Percentiles rank a stretch among this genome's conserved stretches.
Conservation (phyloP, 208 protist genomes). For the Hexamita inflata region DNA sequence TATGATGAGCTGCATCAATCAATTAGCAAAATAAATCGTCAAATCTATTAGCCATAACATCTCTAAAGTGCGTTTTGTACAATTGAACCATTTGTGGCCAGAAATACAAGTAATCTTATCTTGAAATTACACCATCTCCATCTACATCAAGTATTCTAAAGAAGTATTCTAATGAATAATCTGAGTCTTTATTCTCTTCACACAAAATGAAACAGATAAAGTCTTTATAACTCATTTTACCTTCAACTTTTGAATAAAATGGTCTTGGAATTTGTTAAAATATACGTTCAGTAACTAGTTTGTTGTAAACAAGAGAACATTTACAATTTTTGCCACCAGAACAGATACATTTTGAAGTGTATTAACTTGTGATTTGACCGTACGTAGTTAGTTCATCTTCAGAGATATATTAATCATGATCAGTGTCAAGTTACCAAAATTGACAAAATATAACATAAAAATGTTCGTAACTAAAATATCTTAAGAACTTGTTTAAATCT, state of each 20-base stretch:
- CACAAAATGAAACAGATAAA: slow-evolving; percentile 39
- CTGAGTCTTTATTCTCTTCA: slow-evolving; percentile 41
- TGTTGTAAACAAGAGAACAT: background rate
- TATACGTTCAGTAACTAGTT: background rate
- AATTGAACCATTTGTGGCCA: slow-evolving; percentile 26
- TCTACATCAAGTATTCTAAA: slow-evolving; percentile 40
- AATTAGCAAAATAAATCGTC: slow-evolving; percentile 32
- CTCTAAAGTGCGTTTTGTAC: background rate
- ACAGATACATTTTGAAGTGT: background rate
- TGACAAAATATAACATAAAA: slow-evolving; percentile 47
- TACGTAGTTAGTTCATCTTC: slow-evolving; percentile 27
- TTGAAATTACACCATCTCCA: slow-evolving; percentile 33
- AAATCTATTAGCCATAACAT: slow-evolving; percentile 8
- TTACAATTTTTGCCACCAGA: background rate
- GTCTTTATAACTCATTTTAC: slow-evolving; percentile 26
- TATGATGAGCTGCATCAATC: slow-evolving; percentile 22
- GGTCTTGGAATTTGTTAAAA: slow-evolving; percentile 13
- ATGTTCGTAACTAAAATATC: slow-evolving; percentile 43
- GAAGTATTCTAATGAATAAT: slow-evolving; percentile 29
- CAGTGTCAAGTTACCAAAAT: slow-evolving; percentile 45
- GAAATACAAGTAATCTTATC: slow-evolving; percentile 32
- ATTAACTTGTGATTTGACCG: background rate
- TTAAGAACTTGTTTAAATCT: slow-evolving; percentile 36
- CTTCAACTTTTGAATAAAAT: background rate
- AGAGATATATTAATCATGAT: slow-evolving; percentile 38